These are phyloP conservation scores for Musa beccarii DNA, from an alignment of 176 grass and related monocot genomes.

Conservation along the genomic window DNA sequence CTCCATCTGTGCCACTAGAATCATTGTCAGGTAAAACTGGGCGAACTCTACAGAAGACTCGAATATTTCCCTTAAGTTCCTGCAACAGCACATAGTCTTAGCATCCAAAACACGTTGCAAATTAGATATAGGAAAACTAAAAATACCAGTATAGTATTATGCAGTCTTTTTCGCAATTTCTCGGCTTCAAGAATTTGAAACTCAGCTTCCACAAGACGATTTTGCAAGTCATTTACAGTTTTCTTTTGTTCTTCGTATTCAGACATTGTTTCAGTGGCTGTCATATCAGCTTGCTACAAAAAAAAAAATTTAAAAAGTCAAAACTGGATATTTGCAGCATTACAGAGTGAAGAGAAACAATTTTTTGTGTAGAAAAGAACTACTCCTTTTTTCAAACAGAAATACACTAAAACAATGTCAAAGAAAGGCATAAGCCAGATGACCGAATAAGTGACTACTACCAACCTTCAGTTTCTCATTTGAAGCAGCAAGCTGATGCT, in stretches of 20 bases:
- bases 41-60: slow-evolving; percentile 91
- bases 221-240: slow-evolving; percentile 54
- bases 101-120: background rate
- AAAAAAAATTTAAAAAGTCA: background rate
- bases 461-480: slow-evolving; percentile 59
- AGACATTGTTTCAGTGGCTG: slow-evolving; percentile 49
- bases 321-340: background rate
- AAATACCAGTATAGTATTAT: slow-evolving; percentile 87
- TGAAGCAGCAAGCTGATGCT: slow-evolving; percentile 47
- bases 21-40: slow-evolving; percentile 42
- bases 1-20: slow-evolving; percentile 33
- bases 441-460: background rate
- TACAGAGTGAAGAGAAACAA: background rate
- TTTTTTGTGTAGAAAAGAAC: background rate
- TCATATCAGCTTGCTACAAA: slow-evolving; percentile 68
- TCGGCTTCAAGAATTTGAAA: slow-evolving; percentile 79
- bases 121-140: background rate
- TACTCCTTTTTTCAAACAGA: background rate
- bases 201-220: slow-evolving; percentile 63
- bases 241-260: slow-evolving; percentile 56
- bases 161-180: slow-evolving; percentile 72
- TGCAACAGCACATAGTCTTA: slow-evolving; percentile 23
- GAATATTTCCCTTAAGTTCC: slow-evolving; percentile 95
- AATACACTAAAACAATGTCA: background rate
- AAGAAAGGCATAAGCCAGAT: background rate